phyloP scores from a whole-genome alignment of 345 rosid species.

The Erodium maritimum region DNA sequence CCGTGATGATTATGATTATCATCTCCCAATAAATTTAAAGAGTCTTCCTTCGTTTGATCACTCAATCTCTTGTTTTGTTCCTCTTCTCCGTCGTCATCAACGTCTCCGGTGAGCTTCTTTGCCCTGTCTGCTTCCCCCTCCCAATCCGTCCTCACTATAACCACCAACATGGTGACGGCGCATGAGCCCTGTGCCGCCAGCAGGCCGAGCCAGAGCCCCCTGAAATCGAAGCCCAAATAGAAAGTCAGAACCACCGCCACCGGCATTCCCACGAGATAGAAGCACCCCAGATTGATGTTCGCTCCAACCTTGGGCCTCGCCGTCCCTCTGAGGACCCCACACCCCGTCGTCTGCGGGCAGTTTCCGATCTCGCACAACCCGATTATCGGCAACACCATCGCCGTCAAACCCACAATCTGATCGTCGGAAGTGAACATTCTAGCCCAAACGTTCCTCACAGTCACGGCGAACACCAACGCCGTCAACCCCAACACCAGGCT shows the following conservation, averaged over 20 bases:
- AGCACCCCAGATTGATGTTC: constrained; percentile 55
- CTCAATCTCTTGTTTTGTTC: constrained; percentile 12
- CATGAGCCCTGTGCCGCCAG: constrained; percentile 64
- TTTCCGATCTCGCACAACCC: constrained; percentile 72
- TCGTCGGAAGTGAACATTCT: constrained; percentile 48
- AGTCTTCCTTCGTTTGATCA: constrained; percentile 31
- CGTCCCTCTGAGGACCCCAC: constrained; percentile 71
- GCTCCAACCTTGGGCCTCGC: constrained; percentile 72
- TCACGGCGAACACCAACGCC: constrained; percentile 32
- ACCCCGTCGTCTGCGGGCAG: constrained; percentile 72
- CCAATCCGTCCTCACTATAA: constrained; percentile 49
- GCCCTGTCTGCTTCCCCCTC: constrained; percentile 43
- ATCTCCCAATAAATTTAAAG: constrained; percentile 11
- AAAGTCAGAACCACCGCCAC: constrained; percentile 48
- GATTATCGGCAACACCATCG: constrained; percentile 47
- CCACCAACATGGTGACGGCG: constrained; percentile 45
- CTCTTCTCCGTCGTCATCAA: constrained; percentile 17
- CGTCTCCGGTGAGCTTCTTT: constrained; percentile 29
- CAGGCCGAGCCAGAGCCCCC: constrained; percentile 63
- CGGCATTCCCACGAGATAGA: constrained; percentile 57
- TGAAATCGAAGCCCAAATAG: constrained; percentile 37
- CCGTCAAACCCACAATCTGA: constrained; percentile 43
- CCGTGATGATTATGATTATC: not conserved
- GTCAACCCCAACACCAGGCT: constrained; percentile 47
- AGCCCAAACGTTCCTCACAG: constrained; percentile 51